Evolutionary conservation across 1,139 yeast genomes (phyloP), one percentile per base, ranked within the genome.

Genomic region (Eremothecium cymbalariae): DNA sequence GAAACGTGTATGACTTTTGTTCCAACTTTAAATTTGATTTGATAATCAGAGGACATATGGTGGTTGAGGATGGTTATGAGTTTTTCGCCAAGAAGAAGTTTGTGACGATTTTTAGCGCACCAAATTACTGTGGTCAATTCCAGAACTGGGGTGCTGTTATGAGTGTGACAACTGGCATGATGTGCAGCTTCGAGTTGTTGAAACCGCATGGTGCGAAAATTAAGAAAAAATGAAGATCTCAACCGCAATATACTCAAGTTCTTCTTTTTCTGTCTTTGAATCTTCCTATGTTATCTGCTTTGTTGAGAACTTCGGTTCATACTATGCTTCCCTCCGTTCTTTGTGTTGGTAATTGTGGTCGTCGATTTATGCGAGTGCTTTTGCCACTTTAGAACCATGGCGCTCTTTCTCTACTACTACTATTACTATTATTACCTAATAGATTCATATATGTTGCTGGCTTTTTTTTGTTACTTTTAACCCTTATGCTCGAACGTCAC

Each of bases 21-120:
- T 59, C 70, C 14, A 68, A 68, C 32, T 82, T 83, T 58, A 75
- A 78, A 39, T 78, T 84, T 62, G 95, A 84, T 58, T 63, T 84
- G 48, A 71, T 84, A 44, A 86, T 81, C 20, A 65, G 95, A 48
- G 94, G 94, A 11, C 95, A 84, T 57, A 84, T 84, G 94, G 95
- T 84, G 32, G 95, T 84, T 29, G 94, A 84, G 59, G 94, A 84
- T 55, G 95, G 95, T 3, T 84, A 84, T 55, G 95, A 84, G 55
- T 84, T 84, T 53, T 84, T 82, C 59, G 78, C 80, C 40, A 75
- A 72, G 51, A 68, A 86, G 46, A 77, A 75, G 52, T 67, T 84
- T 44, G 94, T 84, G 2, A 84, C 95, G 0, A 76, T 84, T 2
- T 84, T 84, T 50, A 74, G 82, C 46, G 95, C 95, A 2, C 95